Evolutionary conservation across 2,329 filamentous ascomycete genomes (phyloP), one percentile per base, ranked within the genome.

Genomic region (Fusarium annulatum): DNA sequence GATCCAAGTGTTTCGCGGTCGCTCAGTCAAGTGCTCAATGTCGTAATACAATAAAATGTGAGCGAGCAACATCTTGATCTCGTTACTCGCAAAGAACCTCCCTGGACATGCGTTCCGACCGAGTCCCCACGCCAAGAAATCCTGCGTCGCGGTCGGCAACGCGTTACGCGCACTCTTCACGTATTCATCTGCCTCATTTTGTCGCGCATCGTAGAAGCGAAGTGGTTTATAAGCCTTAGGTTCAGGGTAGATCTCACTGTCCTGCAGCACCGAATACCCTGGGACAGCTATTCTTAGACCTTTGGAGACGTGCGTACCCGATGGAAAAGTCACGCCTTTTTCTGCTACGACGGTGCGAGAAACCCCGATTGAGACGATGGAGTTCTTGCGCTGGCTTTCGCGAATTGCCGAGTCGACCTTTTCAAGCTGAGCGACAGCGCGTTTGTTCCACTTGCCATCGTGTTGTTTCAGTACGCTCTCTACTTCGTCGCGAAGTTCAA

Each of bases 361-460:
- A 10, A 67, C 45, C 2, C n/a, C 64, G 5, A 67, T 15, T 1
- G 23, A n/a, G 7, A 67, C 45, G 6, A 67, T 36, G 7, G 64
- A 53, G 1, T 67, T 67, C 23, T 67, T 67, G 52, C 64, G 64
- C 2, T 67, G 64, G 8, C 64, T 67, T 61, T 67, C 64, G 7
- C 64, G 64, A 11, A 67, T 67, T 2, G 64, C 64, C 1, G 64
- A 67, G 30, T 67, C 64, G 1, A 67, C n/a, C 28, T 67, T 67
- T 11, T 61, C 64, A 4, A 67, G 21, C 12, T 67, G 63, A 1
- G 41, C 63, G 0, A 67, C 34, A 0, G 23, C 64, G 2, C 64
- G 62, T 3, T 67, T 67, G 15, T 41, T 67, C 64, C 64, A 67
- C 0, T 48, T 26, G 1, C 26, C 36, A 1, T 33, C 15, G 1